phyloP scores from a whole-genome alignment of 2,329 filamentous ascomycete genomes.

The Claviceps sp. region DNA sequence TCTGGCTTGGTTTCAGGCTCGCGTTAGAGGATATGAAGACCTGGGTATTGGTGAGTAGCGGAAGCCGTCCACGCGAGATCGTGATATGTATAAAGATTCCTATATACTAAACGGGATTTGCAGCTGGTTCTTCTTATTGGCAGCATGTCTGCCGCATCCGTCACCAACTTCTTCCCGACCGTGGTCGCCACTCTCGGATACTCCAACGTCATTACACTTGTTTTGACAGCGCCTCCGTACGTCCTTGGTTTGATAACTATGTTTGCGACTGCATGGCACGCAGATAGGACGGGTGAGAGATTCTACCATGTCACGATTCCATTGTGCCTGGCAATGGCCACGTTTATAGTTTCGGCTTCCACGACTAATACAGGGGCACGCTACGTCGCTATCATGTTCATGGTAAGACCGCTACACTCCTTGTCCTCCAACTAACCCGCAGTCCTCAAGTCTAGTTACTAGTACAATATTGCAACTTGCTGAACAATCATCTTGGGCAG shows the following conservation, averaged over 20 bases:
- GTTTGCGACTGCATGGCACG: slow-evolving; percentile 54
- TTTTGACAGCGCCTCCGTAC: slow-evolving; percentile 53
- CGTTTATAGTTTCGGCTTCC: slow-evolving; percentile 55
- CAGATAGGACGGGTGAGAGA: slow-evolving; percentile 57
- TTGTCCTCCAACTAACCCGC: not conserved
- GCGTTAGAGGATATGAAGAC: slow-evolving; percentile 47
- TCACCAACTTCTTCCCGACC: slow-evolving; percentile 58
- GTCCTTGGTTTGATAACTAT: slow-evolving; percentile 48
- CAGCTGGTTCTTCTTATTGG: slow-evolving; percentile 43
- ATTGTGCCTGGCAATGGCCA: slow-evolving; percentile 44
- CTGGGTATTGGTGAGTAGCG: slow-evolving; percentile 36
- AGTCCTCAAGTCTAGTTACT: not conserved
- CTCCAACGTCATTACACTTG: slow-evolving; percentile 42
- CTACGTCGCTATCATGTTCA: slow-evolving; percentile 61
- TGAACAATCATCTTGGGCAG: slow-evolving; percentile 10
- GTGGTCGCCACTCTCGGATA: slow-evolving; percentile 58
- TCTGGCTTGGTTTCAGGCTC: slow-evolving; percentile 38
- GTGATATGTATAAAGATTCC: not conserved
- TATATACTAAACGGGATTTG: not conserved
- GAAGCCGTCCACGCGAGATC: too few relatives aligned
- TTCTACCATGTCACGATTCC: slow-evolving; percentile 55
- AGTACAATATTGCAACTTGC: not conserved
- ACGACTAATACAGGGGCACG: slow-evolving; percentile 47
- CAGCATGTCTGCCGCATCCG: slow-evolving; percentile 41
- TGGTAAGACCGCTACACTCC: slow-evolving; percentile 26